Conservation (phyloP, 805 yeast genomes). For the Wickerhamiella azyma region DNA sequence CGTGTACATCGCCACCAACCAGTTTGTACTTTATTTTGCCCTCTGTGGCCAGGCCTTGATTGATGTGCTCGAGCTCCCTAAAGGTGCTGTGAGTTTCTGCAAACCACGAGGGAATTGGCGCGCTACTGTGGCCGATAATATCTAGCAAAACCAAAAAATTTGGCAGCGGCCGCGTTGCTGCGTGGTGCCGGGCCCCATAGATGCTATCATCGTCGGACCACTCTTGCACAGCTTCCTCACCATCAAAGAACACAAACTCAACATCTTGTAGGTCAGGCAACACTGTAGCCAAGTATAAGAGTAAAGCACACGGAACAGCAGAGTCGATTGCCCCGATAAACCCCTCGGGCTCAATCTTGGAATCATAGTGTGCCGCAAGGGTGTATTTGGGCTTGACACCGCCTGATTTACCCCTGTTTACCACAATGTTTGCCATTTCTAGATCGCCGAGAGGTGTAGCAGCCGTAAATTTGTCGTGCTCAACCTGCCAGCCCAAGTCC, state of each 20-base stretch:
- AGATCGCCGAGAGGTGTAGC: conserved; percentile 29
- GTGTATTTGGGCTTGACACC: neutral
- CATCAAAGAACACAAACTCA: conserved; percentile 43
- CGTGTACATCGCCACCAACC: conserved; percentile 16
- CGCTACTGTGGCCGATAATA: conserved; percentile 32
- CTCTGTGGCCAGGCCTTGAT: conserved; percentile 19
- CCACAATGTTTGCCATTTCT: conserved; percentile 25
- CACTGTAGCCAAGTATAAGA: conserved; percentile 32
- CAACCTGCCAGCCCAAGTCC: conserved; percentile 20
- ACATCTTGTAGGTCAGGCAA: conserved; percentile 20
- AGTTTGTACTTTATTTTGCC: conserved; percentile 9
- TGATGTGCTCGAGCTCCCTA: conserved; percentile 27
- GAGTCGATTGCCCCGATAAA: conserved; percentile 49
- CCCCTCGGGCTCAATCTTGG: conserved; percentile 36
- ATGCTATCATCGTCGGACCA: conserved; percentile 42
- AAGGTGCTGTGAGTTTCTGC: conserved; percentile 29
- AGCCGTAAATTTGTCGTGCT: conserved; percentile 23
- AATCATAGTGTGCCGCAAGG: conserved; percentile 44
- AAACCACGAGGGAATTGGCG: conserved; percentile 33
- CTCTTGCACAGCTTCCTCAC: conserved; percentile 44
- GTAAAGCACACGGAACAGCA: conserved; percentile 42
- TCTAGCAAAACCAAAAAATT: conserved; percentile 35
- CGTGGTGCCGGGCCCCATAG: conserved; percentile 42
- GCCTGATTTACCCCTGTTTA: conserved; percentile 14
- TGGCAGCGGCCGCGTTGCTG: conserved; percentile 27